Base-by-base conservation (phyloP, 768 basidiomycete genomes). In the Lyophyllum shimeji region DNA sequence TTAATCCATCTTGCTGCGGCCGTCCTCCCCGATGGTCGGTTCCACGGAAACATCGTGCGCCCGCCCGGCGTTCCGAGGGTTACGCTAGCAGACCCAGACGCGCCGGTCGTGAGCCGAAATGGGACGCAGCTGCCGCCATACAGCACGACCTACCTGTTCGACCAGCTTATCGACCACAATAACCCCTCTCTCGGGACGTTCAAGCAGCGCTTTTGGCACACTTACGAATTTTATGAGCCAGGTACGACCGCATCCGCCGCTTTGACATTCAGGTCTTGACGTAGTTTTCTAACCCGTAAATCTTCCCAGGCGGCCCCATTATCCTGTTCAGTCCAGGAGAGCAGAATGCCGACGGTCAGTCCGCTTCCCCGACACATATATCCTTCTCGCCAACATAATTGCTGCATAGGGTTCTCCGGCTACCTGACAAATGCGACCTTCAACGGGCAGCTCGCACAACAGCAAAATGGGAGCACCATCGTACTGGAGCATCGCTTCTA, bases 401-500 rank as follows among this genome's bases (percentile, higher is more conserved):
- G 23, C 7, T 43, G 17, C 21, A 40, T 54, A 80, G 80, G 71
- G 11, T 82, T 74, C 63, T 67, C 67, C 50, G 74, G 70, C n/a
- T 89, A 87, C 63, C 75, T 89, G 46, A 85, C 85, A n/a, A 89
- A 89, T 62, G 50, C 23, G 9, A 86, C 83, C 4, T 80, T 90
- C 59, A 83, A 78, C 57, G 88, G 87, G 15, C 73, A 76, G 49
- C 82, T 88, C 58, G 74, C 86, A 8, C 82, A 87, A 63, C 82
- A 85, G 65, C 75, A 87, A 55, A 80, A 80, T 33, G 88, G 84
- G n/a, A 82, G 82, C n/a, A 78, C 81, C 4, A 73, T 90, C 59
- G 71, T 89, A 23, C 57, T 89, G 23, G 88, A 90, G 62, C 89
- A 90, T 63, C 78, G 89, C 21, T 91, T 85, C 75, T 90, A 84